A percentile compares a stretch with the other conserved stretches of the same genome.
Evolutionary conservation across 2,329 filamentous ascomycete species (phyloP).

Genomic region (Venturia pyrina): DNA sequence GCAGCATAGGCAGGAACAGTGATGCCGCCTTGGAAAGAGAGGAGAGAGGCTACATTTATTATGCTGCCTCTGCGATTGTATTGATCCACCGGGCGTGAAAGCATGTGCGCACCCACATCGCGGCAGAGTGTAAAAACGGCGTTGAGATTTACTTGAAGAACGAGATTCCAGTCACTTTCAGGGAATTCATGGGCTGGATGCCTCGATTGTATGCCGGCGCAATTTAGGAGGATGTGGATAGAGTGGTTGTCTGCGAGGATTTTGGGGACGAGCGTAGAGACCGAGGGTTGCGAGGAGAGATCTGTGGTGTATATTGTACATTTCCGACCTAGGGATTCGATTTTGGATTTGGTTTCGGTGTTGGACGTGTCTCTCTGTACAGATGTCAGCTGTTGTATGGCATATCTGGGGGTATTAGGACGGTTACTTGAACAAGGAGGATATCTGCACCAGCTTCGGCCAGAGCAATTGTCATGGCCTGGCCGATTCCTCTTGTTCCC

Average conservation of each 20-base stretch:
- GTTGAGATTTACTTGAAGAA: conserved; percentile 79
- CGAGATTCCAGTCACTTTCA: conserved; percentile 65
- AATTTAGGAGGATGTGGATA: conserved; percentile 74
- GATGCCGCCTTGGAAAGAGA: conserved; percentile 78
- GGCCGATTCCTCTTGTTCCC: conserved; percentile 40
- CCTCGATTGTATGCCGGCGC: conserved; percentile 74
- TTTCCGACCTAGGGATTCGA: conserved; percentile 57
- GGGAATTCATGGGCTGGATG: conserved; percentile 70
- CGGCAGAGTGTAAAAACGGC: conserved; percentile 70
- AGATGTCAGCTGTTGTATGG: neutral
- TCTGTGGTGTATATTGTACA: conserved; percentile 60
- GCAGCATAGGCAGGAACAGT: conserved; percentile 84
- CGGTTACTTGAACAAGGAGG: conserved; percentile 32
- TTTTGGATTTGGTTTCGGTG: conserved; percentile 46
- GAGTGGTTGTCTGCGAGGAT: conserved; percentile 52
- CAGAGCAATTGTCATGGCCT: conserved; percentile 40
- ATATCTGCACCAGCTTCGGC: conserved; percentile 42
- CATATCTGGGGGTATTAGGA: neutral
- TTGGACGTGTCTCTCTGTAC: conserved; percentile 46
- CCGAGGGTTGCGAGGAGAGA: conserved; percentile 50
- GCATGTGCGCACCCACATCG: conserved; percentile 71
- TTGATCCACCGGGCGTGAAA: conserved; percentile 39
- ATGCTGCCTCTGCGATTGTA: conserved; percentile 57
- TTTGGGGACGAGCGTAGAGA: conserved; percentile 49
- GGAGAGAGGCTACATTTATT: conserved; percentile 75